These are phyloP conservation scores for Ilyonectria destructans DNA, from an alignment of 2,329 filamentous ascomycete species.

Conservation along the genomic window DNA sequence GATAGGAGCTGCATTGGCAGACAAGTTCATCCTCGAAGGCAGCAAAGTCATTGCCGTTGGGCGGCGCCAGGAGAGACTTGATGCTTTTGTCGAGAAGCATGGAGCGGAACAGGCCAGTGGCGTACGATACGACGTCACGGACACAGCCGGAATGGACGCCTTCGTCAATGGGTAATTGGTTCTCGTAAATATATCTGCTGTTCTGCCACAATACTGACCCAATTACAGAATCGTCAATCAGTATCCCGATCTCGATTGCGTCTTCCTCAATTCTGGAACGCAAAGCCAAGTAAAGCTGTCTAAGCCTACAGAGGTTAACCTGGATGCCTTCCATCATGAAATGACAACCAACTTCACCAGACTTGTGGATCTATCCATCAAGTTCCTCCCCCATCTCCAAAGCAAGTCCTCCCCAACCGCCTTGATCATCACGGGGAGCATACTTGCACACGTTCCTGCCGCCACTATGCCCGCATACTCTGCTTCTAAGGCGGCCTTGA, in stretches of 20 bases:
- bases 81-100: constrained; percentile 62
- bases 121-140: constrained; percentile 60
- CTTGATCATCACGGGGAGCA: background rate
- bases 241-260: constrained; percentile 55
- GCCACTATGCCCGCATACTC: background rate
- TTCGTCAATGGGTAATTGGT: constrained; percentile 24
- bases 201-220: background rate
- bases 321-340: constrained; percentile 43
- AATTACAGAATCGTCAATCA: constrained; percentile 9
- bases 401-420: background rate
- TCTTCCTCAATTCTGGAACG: constrained; percentile 72
- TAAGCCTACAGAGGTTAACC: constrained; percentile 41
- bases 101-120: constrained; percentile 56
- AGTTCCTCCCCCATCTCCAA: constrained; percentile 41
- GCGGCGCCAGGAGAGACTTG: constrained; percentile 64
- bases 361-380: constrained; percentile 39
- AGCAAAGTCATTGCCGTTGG: constrained; percentile 64
- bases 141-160: constrained; percentile 54
- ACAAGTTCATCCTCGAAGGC: constrained; percentile 59
- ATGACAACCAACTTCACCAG: constrained; percentile 43
- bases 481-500: background rate
- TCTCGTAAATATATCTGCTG: background rate
- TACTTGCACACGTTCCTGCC: background rate
- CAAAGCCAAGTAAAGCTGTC: constrained; percentile 59
- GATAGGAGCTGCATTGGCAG: constrained; percentile 46